phyloP scores from a whole-genome alignment of 2,329 filamentous ascomycete species.

The Apiospora rasikravindrae region DNA sequence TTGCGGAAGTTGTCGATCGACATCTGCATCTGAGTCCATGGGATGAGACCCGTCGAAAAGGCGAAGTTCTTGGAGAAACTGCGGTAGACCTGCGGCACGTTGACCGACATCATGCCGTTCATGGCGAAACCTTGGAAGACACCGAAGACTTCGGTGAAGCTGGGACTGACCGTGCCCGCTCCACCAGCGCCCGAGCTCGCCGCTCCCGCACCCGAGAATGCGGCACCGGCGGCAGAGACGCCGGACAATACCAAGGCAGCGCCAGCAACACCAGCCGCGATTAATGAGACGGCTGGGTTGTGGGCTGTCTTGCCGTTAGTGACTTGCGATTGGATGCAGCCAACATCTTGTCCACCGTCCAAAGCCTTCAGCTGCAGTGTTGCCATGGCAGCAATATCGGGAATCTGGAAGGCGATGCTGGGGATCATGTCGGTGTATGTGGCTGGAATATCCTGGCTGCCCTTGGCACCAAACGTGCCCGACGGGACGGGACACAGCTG shows the following conservation, averaged over 20 bases:
- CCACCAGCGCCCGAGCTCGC: slow-evolving; percentile 64
- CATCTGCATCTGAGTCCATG: slow-evolving; percentile 79
- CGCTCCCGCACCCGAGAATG: slow-evolving; percentile 59
- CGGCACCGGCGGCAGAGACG: slow-evolving; percentile 69
- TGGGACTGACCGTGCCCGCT: slow-evolving; percentile 73
- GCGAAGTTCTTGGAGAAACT: slow-evolving; percentile 93
- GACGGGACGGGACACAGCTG: slow-evolving; percentile 85
- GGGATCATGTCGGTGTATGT: slow-evolving; percentile 79
- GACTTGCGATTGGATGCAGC: slow-evolving; percentile 82
- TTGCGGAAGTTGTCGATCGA: slow-evolving; percentile 84
- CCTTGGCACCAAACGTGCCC: slow-evolving; percentile 75
- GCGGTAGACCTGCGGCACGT: slow-evolving; percentile 84
- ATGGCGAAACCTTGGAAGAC: slow-evolving; percentile 95
- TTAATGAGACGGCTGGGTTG: slow-evolving; percentile 78
- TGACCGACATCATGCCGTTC: slow-evolving; percentile 94
- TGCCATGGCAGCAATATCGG: slow-evolving; percentile 86
- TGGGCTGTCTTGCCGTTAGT: slow-evolving; percentile 85
- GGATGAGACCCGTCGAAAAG: slow-evolving; percentile 84
- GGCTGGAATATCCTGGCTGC: slow-evolving; percentile 72
- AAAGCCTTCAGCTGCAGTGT: slow-evolving; percentile 74
- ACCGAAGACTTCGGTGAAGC: slow-evolving; percentile 82
- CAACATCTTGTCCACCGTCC: slow-evolving; percentile 67
- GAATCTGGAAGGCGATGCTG: slow-evolving; percentile 85
- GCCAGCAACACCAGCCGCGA: slow-evolving; percentile 84
- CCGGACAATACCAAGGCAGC: slow-evolving; percentile 78